Evolutionary conservation across 164 flowering plant genomes (phyloP).

Genomic region (grape (Vitis vinifera)): ASM3070453v1 NC_081810.1:8148001-8148500

Average conservation of each 20-base stretch:
- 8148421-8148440: neutral
- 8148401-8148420: constrained; percentile 60
- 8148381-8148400: constrained; percentile 68
- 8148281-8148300: neutral
- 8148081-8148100: neutral
- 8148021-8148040: constrained; percentile 96
- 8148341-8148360: constrained; percentile 90
- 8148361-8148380: constrained; percentile 86
- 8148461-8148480: neutral
- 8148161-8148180: constrained; percentile 68
- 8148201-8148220: constrained; percentile 70
- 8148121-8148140: neutral
- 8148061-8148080: constrained; percentile 40
- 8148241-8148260: constrained; percentile 31
- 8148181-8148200: constrained; percentile 96
- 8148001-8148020: constrained; percentile 94
- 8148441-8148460: too few relatives aligned
- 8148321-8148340: constrained; percentile 42
- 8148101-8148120: neutral
- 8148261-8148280: neutral
- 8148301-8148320: neutral
- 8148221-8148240: constrained; percentile 85
- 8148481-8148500: neutral
- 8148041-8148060: constrained; percentile 56
- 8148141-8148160: constrained; percentile 10